Base-by-base conservation (phyloP, 345 rosid genomes). In the Arabidopsis arenosa region DNA sequence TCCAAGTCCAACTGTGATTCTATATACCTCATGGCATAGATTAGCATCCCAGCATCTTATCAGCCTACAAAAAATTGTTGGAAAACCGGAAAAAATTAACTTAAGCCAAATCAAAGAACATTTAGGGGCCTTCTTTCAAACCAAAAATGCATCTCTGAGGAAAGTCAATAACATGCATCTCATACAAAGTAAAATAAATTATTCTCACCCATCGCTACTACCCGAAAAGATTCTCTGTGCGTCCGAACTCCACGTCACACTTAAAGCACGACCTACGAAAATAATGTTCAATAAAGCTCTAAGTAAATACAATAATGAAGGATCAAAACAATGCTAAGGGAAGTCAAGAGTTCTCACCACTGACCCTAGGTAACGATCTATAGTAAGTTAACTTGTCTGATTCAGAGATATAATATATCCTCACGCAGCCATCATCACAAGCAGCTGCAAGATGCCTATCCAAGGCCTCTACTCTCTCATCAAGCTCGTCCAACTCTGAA, bases 11-110 rank as follows among this genome's bases (percentile, higher is more conserved):
- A 84, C 96, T 6, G 97, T 90, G 26, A 90, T 90, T 83, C 99
- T 86, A 84, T 86, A 90, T 26, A 90, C 84, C 85, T 95, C 99
- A 52, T 75, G 80, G 70, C 84, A 83, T 74, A 84, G 63, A 64
- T 80, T 84, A 30, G 82, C 91, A 88, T 92, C 87, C 99, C 99
- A 95, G 75, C 97, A 90, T 84, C 99, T 92, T 70, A 95, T 83
- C 72, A 85, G 80, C 83, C 99, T 95, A 87, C 77, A 83, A 67
- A 39, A 2, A 37, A 28, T 67, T 32, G 32, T 37, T 36, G 53
- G 63, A 9, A 66, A 58, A 51, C 28, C 36, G 9, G 4, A 4
- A 12, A 53, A 44, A 2, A 18, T 0, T 0, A 36, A 47, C 51
- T 54, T 48, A 45, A 30, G 59, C 39, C 55, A 63, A 17, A 54